These are phyloP conservation scores for Alternaria ventricosa DNA, from an alignment of 2,329 filamentous ascomycete genomes.

Conservation along the genomic window DNA sequence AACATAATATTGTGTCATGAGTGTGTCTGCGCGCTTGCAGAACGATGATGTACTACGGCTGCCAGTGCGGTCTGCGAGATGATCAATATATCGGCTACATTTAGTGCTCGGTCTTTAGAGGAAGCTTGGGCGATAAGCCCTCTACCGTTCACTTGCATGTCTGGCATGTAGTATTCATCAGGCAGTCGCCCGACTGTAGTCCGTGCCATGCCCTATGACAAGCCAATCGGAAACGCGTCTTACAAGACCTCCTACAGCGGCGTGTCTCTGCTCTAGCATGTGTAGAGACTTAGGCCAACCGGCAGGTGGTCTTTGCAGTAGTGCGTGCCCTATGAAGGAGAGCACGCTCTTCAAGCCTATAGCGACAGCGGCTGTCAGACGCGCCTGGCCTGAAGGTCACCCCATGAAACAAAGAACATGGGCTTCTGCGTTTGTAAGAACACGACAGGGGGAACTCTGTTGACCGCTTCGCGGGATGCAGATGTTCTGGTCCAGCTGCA, in stretches of 20 bases:
- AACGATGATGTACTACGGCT: neutral
- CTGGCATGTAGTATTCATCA: neutral
- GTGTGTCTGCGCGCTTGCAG: neutral
- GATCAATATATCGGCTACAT: neutral
- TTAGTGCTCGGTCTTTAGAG: neutral
- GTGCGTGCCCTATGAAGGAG: neutral
- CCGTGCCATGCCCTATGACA: neutral
- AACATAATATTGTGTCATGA: neutral
- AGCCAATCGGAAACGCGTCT: neutral
- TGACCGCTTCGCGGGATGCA: too few relatives aligned
- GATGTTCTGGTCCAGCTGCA: neutral
- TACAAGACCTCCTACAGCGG: neutral
- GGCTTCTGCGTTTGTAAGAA: too few relatives aligned
- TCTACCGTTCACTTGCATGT: neutral
- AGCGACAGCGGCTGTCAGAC: neutral
- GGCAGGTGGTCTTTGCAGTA: neutral
- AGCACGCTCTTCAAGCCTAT: neutral
- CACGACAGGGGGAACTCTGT: neutral
- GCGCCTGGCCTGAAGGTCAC: neutral
- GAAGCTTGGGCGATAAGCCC: neutral
- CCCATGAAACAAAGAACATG: neutral
- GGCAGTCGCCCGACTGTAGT: neutral
- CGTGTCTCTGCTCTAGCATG: neutral
- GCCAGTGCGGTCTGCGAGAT: neutral
- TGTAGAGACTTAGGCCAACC: neutral